These are phyloP conservation scores for Teunomyces lycoperdinae DNA, from an alignment of 805 yeast species.

Conservation along the genomic window DNA sequence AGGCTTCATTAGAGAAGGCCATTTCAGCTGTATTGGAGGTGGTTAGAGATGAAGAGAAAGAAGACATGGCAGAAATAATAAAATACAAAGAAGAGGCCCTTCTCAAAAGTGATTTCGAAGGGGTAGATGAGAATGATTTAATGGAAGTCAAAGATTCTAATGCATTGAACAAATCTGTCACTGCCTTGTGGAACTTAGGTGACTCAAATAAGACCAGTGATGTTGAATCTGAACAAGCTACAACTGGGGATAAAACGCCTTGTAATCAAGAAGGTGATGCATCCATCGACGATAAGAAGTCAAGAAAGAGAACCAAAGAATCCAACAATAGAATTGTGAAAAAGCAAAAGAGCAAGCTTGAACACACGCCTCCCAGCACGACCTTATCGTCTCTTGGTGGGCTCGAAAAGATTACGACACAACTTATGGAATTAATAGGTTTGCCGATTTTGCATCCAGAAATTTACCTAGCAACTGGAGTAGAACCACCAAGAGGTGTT, in stretches of 20 bases:
- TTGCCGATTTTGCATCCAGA: constrained; percentile 94
- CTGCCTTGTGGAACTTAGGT: constrained; percentile 58
- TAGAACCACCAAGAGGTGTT: constrained; percentile 93
- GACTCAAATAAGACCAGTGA: constrained; percentile 12
- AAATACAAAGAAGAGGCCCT: constrained; percentile 7
- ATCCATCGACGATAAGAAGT: constrained; percentile 22
- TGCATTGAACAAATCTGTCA: constrained; percentile 72
- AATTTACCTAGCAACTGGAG: constrained; percentile 80
- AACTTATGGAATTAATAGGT: constrained; percentile 86
- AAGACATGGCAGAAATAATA: constrained; percentile 42
- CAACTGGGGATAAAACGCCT: not conserved
- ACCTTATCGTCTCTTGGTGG: constrained; percentile 83
- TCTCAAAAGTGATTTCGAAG: constrained; percentile 39
- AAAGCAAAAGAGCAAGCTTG: constrained; percentile 41
- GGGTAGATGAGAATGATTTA: constrained; percentile 42
- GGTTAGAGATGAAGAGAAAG: constrained; percentile 58
- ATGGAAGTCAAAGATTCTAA: constrained; percentile 69
- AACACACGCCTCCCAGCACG: constrained; percentile 67
- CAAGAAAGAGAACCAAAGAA: constrained; percentile 55
- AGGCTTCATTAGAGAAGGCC: constrained; percentile 57
- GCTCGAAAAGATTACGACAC: constrained; percentile 77
- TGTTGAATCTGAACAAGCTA: constrained; percentile 15
- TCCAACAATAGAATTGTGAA: constrained; percentile 28
- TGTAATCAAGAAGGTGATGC: not conserved
- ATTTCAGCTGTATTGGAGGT: constrained; percentile 57